Conservation (phyloP, 2,329 filamentous ascomycete genomes). For the Scolecobasidium constrictum region DNA sequence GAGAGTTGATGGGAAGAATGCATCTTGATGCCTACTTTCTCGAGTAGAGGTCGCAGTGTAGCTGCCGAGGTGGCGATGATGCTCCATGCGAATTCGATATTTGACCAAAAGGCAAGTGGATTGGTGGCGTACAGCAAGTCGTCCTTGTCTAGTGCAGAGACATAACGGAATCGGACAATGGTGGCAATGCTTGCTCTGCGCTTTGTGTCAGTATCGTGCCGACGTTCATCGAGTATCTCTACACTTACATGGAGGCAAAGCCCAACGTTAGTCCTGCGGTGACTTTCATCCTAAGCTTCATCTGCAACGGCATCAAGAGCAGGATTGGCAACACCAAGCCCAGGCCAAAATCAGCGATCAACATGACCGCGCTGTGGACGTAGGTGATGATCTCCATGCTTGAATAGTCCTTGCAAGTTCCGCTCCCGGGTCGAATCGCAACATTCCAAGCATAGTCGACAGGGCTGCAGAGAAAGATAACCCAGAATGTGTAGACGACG, state of each 20-base stretch:
- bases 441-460: neutral
- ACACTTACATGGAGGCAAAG: neutral
- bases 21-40: too few species aligned
- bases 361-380: neutral
- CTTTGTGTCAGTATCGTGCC: neutral
- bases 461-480: neutral
- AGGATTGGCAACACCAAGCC: neutral
- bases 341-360: neutral
- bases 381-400: neutral
- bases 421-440: neutral
- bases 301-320: neutral
- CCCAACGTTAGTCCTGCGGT: neutral
- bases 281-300: neutral
- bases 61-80: neutral
- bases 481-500: neutral
- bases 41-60: neutral
- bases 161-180: neutral
- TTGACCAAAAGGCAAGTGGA: neutral
- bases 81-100: neutral
- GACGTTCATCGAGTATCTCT: neutral
- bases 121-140: neutral
- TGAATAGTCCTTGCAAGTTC: neutral
- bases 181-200: neutral
- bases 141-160: neutral
- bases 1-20: too few species aligned